phyloP scores from a whole-genome alignment of 768 basidiomycete species.

The Melanogaster broomeanus region DNA sequence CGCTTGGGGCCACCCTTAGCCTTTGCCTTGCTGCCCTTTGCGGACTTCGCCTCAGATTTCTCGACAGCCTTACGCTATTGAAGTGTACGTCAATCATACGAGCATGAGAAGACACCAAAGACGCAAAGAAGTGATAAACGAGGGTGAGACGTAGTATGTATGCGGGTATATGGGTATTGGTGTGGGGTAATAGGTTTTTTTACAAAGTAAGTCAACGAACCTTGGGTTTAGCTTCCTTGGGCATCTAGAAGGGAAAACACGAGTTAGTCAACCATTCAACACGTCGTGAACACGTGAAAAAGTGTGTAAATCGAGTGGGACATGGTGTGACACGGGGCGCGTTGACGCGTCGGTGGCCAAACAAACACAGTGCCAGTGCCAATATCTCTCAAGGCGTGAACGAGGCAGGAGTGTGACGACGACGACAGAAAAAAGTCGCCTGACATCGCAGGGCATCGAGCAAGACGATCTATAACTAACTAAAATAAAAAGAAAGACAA shows the following conservation, averaged over 20 bases:
- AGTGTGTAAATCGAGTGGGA: slow-evolving; percentile 31
- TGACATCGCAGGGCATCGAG: slow-evolving; percentile 22
- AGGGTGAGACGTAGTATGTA: slow-evolving; percentile 17
- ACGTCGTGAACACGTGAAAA: slow-evolving; percentile 38
- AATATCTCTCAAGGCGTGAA: slow-evolving; percentile 10
- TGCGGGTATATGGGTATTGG: slow-evolving; percentile 7
- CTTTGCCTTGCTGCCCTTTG: slow-evolving; percentile 77
- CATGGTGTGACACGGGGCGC: slow-evolving; percentile 29
- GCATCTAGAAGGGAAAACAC: slow-evolving; percentile 57
- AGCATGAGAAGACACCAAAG: not conserved
- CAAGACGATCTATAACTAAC: slow-evolving; percentile 21
- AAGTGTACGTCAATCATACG: slow-evolving; percentile 12
- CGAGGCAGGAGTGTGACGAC: slow-evolving; percentile 21
- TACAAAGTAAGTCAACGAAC: slow-evolving; percentile 40
- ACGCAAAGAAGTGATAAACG: slow-evolving; percentile 1
- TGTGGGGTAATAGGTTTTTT: not conserved
- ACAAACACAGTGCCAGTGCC: slow-evolving; percentile 31
- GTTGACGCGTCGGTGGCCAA: slow-evolving; percentile 42
- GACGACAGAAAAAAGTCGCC: slow-evolving; percentile 19
- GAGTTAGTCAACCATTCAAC: slow-evolving; percentile 39
- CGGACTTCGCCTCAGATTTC: slow-evolving; percentile 53
- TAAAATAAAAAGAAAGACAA: slow-evolving; percentile 19
- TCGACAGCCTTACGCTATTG: slow-evolving; percentile 73
- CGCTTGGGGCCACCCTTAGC: slow-evolving; percentile 73
- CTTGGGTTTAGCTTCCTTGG: slow-evolving; percentile 75